A percentile compares a stretch with the other conserved stretches of the same genome.
Evolutionary conservation across 352 stramenopile genomes (phyloP).

Genomic region (Thraustochytrium striatum): DNA sequence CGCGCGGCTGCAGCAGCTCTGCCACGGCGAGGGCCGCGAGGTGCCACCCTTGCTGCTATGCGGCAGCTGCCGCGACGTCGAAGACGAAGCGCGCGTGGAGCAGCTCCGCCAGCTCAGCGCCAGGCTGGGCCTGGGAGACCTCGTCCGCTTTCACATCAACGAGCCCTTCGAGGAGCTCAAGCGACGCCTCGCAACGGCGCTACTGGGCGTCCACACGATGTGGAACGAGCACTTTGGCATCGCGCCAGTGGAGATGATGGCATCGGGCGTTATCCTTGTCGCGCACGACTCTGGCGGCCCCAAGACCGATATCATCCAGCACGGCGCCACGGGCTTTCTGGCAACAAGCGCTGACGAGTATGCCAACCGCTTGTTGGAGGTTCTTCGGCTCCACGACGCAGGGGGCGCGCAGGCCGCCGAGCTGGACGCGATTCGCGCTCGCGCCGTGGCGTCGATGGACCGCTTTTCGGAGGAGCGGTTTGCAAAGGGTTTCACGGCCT

Average conservation of each 20-base stretch:
- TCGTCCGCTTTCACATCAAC: slow-evolving; percentile 87
- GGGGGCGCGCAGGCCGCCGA: slow-evolving; percentile 31
- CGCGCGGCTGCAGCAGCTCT: slow-evolving; percentile 58
- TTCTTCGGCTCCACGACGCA: slow-evolving; percentile 59
- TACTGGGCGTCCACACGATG: slow-evolving; percentile 98
- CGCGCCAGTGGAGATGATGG: slow-evolving; percentile 99
- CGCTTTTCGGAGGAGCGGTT: slow-evolving; percentile 31
- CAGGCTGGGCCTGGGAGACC: slow-evolving; percentile 68
- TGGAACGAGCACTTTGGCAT: slow-evolving; percentile 99
- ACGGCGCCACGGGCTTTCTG: slow-evolving; percentile 65
- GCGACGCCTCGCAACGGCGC: slow-evolving; percentile 70
- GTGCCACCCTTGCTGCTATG: slow-evolving; percentile 75
- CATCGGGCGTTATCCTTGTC: slow-evolving; percentile 73
- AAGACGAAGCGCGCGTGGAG: slow-evolving; percentile 82
- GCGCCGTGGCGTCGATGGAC: slow-evolving; percentile 3
- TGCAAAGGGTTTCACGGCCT: too few relatives aligned
- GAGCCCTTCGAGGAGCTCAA: slow-evolving; percentile 82
- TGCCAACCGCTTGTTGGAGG: slow-evolving; percentile 66
- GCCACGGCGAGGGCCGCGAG: background rate
- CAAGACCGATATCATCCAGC: slow-evolving; percentile 73
- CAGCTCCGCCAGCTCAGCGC: slow-evolving; percentile 70
- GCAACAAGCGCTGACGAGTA: slow-evolving; percentile 80
- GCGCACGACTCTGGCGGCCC: slow-evolving; percentile 96
- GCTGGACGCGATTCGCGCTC: slow-evolving; percentile 3
- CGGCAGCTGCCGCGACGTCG: slow-evolving; percentile 87